A percentile compares a stretch with the other conserved stretches of the same genome.
These are phyloP conservation scores for Diversispora eburnea DNA, from an alignment of 192 early-diverging fungal genomes.

Conservation along the genomic window DNA sequence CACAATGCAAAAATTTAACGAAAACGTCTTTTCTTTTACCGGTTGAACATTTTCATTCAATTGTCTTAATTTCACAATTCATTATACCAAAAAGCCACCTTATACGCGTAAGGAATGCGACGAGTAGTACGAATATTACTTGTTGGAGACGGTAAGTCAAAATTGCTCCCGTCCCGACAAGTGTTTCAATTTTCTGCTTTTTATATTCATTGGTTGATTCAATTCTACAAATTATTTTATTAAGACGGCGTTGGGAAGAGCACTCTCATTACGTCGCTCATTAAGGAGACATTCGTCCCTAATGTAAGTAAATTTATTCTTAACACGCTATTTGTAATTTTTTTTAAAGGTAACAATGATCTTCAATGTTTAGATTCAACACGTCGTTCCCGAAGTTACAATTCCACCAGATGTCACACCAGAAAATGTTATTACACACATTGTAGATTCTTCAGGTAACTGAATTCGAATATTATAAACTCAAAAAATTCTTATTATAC, in stretches of 20 bases:
- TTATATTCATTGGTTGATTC: not conserved
- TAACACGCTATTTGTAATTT: not conserved
- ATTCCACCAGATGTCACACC: slow-evolving; percentile 98
- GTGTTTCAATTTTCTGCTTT: not conserved
- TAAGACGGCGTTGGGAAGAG: slow-evolving; percentile 94
- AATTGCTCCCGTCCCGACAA: not conserved
- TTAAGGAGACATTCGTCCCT: slow-evolving; percentile 93
- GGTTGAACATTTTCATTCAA: no score
- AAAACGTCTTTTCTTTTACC: no score
- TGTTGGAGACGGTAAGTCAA: slow-evolving; percentile 22
- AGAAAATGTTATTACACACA: slow-evolving; percentile 95
- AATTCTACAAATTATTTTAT: not conserved
- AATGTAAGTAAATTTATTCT: slow-evolving; percentile 58
- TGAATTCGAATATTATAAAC: slow-evolving; percentile 8
- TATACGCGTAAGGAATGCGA: slow-evolving; percentile 13
- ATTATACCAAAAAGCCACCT: no score
- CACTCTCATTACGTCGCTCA: slow-evolving; percentile 93
- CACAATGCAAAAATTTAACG: no score
- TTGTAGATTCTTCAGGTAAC: slow-evolving; percentile 92
- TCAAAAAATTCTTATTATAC: not conserved
- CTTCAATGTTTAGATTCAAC: slow-evolving; percentile 69
- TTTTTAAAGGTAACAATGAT: not conserved
- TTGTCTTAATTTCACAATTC: no score
- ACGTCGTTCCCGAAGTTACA: slow-evolving; percentile 99
- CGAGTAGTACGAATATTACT: slow-evolving; percentile 26